These are phyloP conservation scores for Saturnispora mendoncae DNA, from an alignment of 805 yeast genomes.

Conservation along the genomic window DNA sequence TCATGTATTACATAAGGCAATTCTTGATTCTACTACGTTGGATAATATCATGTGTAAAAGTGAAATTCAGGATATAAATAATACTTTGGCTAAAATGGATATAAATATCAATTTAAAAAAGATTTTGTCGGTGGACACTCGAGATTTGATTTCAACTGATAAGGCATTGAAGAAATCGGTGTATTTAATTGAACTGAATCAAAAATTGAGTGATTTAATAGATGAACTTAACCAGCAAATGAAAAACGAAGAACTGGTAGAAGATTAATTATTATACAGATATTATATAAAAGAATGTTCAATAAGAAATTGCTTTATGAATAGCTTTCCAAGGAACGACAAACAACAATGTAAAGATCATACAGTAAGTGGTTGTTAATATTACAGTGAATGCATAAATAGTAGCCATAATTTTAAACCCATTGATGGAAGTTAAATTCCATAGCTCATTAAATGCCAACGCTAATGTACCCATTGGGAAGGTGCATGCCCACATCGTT, in stretches of 20 bases:
- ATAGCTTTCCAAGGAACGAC: constrained; percentile 24
- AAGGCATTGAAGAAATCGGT: not conserved
- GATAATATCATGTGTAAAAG: not conserved
- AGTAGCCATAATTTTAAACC: constrained; percentile 55
- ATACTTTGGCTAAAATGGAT: not conserved
- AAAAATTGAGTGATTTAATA: too few relatives aligned
- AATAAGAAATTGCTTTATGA: not conserved
- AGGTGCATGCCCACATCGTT: constrained; percentile 78
- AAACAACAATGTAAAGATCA: constrained; percentile 28
- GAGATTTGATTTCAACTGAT: not conserved
- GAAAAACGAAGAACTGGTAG: too few relatives aligned
- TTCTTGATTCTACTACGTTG: not conserved
- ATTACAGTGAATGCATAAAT: constrained; percentile 51
- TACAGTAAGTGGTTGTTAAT: constrained; percentile 35
- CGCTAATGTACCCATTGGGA: constrained; percentile 82
- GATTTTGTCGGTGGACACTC: not conserved
- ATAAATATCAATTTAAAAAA: constrained; percentile 1
- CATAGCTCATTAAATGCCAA: constrained; percentile 49
- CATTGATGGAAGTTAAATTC: constrained; percentile 37
- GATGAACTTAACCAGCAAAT: too few relatives aligned
- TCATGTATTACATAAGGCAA: not conserved
- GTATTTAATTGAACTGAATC: too few relatives aligned
- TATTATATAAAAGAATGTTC: not conserved
- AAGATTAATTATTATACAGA: too few relatives aligned
- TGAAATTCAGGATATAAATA: constrained; percentile 1